Evolutionary conservation across 176 grass and related monocot species (phyloP).

Genomic region (Hsuehochloa calcarea): DNA sequence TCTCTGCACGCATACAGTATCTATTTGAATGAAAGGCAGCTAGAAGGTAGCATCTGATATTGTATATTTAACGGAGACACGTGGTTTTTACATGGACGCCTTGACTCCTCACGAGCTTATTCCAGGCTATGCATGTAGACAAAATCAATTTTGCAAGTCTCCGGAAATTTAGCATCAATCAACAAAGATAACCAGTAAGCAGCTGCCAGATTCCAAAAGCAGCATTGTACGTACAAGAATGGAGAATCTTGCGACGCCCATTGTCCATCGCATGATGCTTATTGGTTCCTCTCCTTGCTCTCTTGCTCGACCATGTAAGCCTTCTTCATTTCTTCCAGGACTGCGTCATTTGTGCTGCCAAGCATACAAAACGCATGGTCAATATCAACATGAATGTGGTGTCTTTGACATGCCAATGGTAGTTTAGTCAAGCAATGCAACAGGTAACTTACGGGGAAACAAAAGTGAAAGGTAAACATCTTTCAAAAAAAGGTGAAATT

Average conservation of each 20-base stretch:
- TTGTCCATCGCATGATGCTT: not conserved
- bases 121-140: slow-evolving; percentile 20
- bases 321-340: slow-evolving; percentile 97
- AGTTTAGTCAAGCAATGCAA: slow-evolving; percentile 8
- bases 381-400: slow-evolving; percentile 1
- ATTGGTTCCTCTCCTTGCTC: slow-evolving; percentile 49
- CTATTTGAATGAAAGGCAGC: not conserved
- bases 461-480: not conserved
- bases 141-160: slow-evolving; percentile 27
- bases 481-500: not conserved
- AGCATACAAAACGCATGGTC: slow-evolving; percentile 22
- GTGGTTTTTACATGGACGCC: not conserved
- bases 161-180: slow-evolving; percentile 25
- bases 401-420: not conserved
- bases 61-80: not conserved
- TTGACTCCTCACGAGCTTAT: not conserved
- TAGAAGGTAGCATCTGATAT: not conserved
- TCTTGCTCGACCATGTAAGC: slow-evolving; percentile 74
- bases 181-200: not conserved
- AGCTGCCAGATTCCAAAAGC: slow-evolving; percentile 1
- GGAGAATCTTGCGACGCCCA: not conserved
- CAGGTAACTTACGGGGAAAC: not conserved
- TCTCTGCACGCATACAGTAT: not conserved
- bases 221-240: slow-evolving; percentile 33
- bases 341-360: slow-evolving; percentile 79